These are phyloP conservation scores for Pythium sukuiense DNA, from an alignment of 352 stramenopile genomes.

Conservation along the genomic window DNA sequence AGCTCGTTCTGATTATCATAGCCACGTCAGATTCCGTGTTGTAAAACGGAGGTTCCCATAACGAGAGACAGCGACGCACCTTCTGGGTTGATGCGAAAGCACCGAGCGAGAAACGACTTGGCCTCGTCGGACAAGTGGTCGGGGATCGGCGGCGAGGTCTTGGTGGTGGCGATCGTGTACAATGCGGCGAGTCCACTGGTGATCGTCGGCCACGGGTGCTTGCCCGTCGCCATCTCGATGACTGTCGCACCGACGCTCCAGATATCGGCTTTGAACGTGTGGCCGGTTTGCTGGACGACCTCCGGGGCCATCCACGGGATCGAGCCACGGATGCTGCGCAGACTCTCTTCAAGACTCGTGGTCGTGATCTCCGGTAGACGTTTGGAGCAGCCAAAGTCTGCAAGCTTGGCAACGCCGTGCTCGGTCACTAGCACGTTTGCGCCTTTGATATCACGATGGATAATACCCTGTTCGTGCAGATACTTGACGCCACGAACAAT, in stretches of 20 bases:
- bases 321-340: constrained; percentile 81
- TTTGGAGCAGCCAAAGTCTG: constrained; percentile 91
- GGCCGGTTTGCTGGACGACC: constrained; percentile 71
- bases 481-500: constrained; percentile 92
- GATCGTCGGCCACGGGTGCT: constrained; percentile 62
- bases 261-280: constrained; percentile 77
- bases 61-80: constrained; percentile 28
- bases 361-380: constrained; percentile 80
- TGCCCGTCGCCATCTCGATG: constrained; percentile 80
- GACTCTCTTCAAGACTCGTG: constrained; percentile 77
- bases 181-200: constrained; percentile 66
- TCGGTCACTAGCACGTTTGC: constrained; percentile 90
- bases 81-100: constrained; percentile 75
- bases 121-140: constrained; percentile 47
- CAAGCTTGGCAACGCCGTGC: constrained; percentile 84
- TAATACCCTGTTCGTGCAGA: constrained; percentile 90
- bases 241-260: constrained; percentile 82
- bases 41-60: too few species aligned
- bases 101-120: constrained; percentile 55
- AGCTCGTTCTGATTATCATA: constrained; percentile 44
- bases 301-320: constrained; percentile 87
- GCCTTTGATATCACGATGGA: constrained; percentile 94
- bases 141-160: constrained; percentile 50
- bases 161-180: constrained; percentile 68
- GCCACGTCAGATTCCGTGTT: too few species aligned